Conservation (phyloP, 805 yeast species). For the Nakazawaea populi region DNA sequence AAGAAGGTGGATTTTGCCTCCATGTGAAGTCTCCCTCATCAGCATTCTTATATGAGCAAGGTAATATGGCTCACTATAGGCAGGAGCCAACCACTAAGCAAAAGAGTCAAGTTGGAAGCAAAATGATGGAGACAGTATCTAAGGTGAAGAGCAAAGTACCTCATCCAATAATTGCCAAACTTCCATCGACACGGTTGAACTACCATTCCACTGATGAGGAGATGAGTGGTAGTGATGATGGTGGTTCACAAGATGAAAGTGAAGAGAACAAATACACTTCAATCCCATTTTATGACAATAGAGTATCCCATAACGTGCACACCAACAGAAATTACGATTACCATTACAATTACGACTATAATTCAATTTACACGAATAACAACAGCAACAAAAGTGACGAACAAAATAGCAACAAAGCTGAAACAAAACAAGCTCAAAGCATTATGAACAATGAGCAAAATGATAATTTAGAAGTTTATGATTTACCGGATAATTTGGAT, state of each 20-base stretch:
- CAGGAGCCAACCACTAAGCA: not conserved
- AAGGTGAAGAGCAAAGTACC: conserved; percentile 5
- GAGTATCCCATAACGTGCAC: conserved; percentile 66
- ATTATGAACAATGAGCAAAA: conserved; percentile 14
- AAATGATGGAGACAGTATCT: conserved; percentile 14
- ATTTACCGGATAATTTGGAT: conserved; percentile 36
- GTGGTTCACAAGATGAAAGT: conserved; percentile 46
- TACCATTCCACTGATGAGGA: conserved; percentile 56
- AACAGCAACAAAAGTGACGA: conserved; percentile 8
- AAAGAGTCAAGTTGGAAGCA: not conserved
- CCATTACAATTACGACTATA: conserved; percentile 59
- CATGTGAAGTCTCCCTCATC: conserved; percentile 37
- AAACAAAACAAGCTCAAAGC: conserved; percentile 21
- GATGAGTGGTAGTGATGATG: conserved; percentile 20
- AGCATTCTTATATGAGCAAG: conserved; percentile 21
- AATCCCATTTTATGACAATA: conserved; percentile 30
- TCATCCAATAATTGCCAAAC: conserved; percentile 56
- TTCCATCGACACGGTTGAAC: conserved; percentile 86
- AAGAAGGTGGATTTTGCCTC: conserved; percentile 65
- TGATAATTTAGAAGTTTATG: conserved; percentile 20
- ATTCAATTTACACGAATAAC: conserved; percentile 62
- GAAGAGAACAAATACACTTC: conserved; percentile 25
- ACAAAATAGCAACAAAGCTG: not conserved
- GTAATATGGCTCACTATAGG: conserved; percentile 7
- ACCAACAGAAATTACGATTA: conserved; percentile 73